Evolutionary conservation across 176 grass and related monocot genomes (phyloP).

Genomic region (Tillandsia fasciculata): DNA sequence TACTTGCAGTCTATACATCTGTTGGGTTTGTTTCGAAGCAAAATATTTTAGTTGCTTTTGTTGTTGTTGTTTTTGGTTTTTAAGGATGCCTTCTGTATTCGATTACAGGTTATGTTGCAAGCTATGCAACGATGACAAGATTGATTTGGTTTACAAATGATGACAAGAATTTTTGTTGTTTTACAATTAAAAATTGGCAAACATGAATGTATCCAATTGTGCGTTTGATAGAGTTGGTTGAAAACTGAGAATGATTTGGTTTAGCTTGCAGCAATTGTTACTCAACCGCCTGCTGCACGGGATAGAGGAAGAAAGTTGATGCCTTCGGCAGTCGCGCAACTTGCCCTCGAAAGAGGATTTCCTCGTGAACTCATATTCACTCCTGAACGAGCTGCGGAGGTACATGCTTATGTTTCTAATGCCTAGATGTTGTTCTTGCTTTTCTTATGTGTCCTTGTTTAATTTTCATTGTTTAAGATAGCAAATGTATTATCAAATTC

Average conservation of each 20-base stretch:
- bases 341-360: conserved; percentile 58
- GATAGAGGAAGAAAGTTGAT: conserved; percentile 64
- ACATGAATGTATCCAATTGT: neutral
- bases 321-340: conserved; percentile 61
- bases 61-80: too few relatives aligned
- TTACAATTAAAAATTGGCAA: neutral
- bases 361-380: conserved; percentile 68
- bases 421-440: neutral
- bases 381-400: conserved; percentile 50
- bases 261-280: conserved; percentile 64
- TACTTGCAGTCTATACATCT: too few relatives aligned
- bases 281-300: conserved; percentile 52
- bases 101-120: too few relatives aligned
- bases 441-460: neutral
- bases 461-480: neutral
- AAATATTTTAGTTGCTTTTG: too few relatives aligned
- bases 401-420: conserved; percentile 14
- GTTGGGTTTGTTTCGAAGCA: too few relatives aligned
- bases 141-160: too few relatives aligned
- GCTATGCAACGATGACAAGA: too few relatives aligned
- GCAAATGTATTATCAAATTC: too few relatives aligned
- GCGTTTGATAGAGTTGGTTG: neutral
- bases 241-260: conserved; percentile 18
- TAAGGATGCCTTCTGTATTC: too few relatives aligned
- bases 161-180: neutral